Base-by-base conservation (phyloP, 1,284 basidiomycete genomes). In the Moniliella sp. region DNA sequence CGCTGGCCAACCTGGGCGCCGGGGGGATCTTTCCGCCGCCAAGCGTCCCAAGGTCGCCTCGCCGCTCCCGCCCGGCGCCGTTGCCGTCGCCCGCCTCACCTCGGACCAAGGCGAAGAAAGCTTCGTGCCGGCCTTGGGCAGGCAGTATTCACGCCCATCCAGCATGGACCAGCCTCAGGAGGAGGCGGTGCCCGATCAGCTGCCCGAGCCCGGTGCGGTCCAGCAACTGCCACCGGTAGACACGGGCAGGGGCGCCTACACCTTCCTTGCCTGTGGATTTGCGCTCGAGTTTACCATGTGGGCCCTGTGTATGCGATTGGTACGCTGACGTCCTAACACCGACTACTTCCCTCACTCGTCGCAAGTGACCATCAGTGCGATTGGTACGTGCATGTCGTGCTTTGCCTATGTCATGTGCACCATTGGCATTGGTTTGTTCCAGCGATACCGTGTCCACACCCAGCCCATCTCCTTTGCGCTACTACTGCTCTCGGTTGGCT, bases 371-470 rank as follows among this genome's bases (percentile, higher is more conserved):
- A 36, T 27, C 12, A 50, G 48, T 1, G 40, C 42, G 4, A 40
- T 52, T 28, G 49, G 49, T 5, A 50, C 49, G 2, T 29, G 42
- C 0, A 34, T 49, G 37, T 0, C 48, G 40, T 30, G 43, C 47
- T 25, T 43, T 49, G 14, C 49, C 8, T 33, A 49, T n/a, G 16
- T 52, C 30, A 30, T 34, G 2, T 30, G 40, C 18, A 46, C 45
- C 21, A 23, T 23, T 7, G 7, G 7, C 21, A n/a, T 23, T 7
- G 8, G 8, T 15, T 25, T 50, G 23, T 43, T 48, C 30, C 30
- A 34, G 12, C 32, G 23, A 5, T 46, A 42, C 18, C 43, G 48
- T 3, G 31, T 38, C 18, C 41, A 38, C 21, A 34, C 46, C 28
- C 45, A 44, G 30, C 14, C 3, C 7, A 37, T 50, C n/a, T 36